Base-by-base conservation (phyloP, 768 basidiomycete genomes). In the Mycena capillaripes region DNA sequence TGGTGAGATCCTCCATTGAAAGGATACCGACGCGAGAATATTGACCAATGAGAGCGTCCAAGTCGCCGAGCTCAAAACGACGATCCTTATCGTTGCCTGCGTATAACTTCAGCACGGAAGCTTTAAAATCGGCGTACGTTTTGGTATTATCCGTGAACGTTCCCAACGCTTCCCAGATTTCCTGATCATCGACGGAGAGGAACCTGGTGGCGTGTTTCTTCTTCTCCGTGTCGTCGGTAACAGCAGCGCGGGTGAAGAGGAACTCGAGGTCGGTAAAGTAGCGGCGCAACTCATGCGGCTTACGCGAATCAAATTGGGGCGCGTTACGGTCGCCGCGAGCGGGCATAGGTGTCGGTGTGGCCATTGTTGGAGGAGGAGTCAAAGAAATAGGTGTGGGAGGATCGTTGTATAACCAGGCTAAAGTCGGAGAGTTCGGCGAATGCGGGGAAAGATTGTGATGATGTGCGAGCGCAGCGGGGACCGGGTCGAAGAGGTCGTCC, bases 91-190 rank as follows among this genome's bases (percentile, higher is more conserved):
- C 75, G 29, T 76, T 73, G 25, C 72, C 77, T 27, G 78, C 66
- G 58, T 81, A 82, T 32, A 77, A 69, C 11, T 76, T 75, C 30
- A 75, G 53, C 1, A 81, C 74, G 1, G 69, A 75, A 1, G 75
- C 52, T 59, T 76, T 79, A 67, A 81, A 79, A 1, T 73, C 66
- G 11, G 74, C 69, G 53, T 72, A 81, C 25, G 73, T 64, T 42
- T 66, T 60, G 7, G 48, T 67, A 21, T 53, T 32, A 42, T 55
- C 59, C 4, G 42, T 30, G 32, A 66, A 79, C 12, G 62, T 61
- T 0, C 69, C n/a, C 3, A 77, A 57, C 0, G 66, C 48, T 40
- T 76, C 75, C 78, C 78, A 77, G 19, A 69, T 66, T 10, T 78
- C 76, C 53, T 75, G 66, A 19, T 75, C 53, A 7, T 77, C 73